These are phyloP conservation scores for Trichoderma asperelloides DNA, from an alignment of 495 filamentous ascomycete genomes.

Conservation along the genomic window DNA sequence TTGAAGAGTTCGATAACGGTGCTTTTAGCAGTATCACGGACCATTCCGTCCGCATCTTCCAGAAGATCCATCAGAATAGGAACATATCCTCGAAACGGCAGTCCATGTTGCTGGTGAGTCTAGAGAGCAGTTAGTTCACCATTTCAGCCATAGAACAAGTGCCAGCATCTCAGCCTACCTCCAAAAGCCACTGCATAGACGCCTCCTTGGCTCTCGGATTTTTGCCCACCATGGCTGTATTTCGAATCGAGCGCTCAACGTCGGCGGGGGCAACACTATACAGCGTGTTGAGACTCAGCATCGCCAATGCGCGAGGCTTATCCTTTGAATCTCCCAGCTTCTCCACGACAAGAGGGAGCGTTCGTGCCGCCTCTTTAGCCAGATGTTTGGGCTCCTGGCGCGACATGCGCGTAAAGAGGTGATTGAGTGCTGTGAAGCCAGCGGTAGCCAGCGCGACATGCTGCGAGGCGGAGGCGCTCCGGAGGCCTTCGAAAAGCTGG, in stretches of 20 bases:
- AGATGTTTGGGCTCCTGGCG: constrained; percentile 70
- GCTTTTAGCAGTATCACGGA: constrained; percentile 73
- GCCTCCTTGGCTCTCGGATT: constrained; percentile 75
- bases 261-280: constrained; percentile 59
- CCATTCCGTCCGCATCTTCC: constrained; percentile 79
- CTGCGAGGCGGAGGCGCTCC: constrained; percentile 58
- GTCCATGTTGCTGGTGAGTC: constrained; percentile 67
- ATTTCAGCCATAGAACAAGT: background rate
- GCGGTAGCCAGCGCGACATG: constrained; percentile 59
- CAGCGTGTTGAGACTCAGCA: constrained; percentile 64
- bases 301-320: constrained; percentile 60
- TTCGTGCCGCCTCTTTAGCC: constrained; percentile 53
- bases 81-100: constrained; percentile 76
- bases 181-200: constrained; percentile 75
- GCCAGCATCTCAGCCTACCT: constrained; percentile 28
- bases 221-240: constrained; percentile 65
- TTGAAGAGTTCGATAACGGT: constrained; percentile 78
- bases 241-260: constrained; percentile 71
- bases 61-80: constrained; percentile 72
- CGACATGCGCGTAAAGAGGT: constrained; percentile 71
- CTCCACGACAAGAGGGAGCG: constrained; percentile 67
- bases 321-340: constrained; percentile 85
- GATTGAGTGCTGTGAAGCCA: constrained; percentile 76
- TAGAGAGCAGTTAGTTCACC: constrained; percentile 22
- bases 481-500: constrained; percentile 65